A percentile compares a stretch with the other conserved stretches of the same genome.
phyloP scores from a whole-genome alignment of 1,284 basidiomycete genomes.

The Porodaedalea pini region DNA sequence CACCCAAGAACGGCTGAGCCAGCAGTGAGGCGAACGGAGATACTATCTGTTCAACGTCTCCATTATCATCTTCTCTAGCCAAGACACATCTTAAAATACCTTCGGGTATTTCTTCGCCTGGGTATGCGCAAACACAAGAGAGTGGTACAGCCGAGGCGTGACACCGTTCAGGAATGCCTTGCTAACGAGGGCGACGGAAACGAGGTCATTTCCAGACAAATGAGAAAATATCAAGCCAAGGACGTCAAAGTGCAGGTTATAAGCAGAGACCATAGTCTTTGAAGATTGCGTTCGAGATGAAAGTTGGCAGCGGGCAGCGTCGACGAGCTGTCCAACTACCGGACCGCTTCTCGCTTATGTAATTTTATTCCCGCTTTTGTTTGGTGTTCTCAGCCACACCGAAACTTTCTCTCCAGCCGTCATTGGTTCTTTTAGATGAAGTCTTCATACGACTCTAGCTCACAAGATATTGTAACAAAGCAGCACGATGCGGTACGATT shows the following conservation, averaged over 20 bases:
- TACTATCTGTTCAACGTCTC: constrained; percentile 33
- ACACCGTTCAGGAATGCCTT: constrained; percentile 58
- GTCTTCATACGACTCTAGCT: too few species aligned
- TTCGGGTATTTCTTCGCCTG: constrained; percentile 54
- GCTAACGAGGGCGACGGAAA: constrained; percentile 56
- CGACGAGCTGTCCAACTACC: not conserved
- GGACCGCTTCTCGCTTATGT: too few species aligned
- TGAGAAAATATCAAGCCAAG: constrained; percentile 58
- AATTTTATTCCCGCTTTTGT: too few species aligned
- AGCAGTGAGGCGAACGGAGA: constrained; percentile 60
- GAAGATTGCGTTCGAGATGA: not conserved
- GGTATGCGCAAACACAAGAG: constrained; percentile 46
- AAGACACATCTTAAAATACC: constrained; percentile 31
- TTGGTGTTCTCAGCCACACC: too few species aligned
- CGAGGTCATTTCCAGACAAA: constrained; percentile 52
- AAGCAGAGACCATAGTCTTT: constrained; percentile 53
- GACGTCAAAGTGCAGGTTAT: constrained; percentile 66
- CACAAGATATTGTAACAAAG: too few species aligned
- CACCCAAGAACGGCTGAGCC: constrained; percentile 47
- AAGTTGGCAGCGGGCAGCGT: not conserved
- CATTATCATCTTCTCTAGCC: not conserved
- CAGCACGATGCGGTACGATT: too few species aligned
- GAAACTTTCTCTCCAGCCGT: too few species aligned
- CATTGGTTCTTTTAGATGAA: too few species aligned
- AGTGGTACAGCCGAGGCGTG: constrained; percentile 56